phyloP scores from a whole-genome alignment of 1,284 basidiomycete genomes.

The Chondrostereum purpureum region DNA sequence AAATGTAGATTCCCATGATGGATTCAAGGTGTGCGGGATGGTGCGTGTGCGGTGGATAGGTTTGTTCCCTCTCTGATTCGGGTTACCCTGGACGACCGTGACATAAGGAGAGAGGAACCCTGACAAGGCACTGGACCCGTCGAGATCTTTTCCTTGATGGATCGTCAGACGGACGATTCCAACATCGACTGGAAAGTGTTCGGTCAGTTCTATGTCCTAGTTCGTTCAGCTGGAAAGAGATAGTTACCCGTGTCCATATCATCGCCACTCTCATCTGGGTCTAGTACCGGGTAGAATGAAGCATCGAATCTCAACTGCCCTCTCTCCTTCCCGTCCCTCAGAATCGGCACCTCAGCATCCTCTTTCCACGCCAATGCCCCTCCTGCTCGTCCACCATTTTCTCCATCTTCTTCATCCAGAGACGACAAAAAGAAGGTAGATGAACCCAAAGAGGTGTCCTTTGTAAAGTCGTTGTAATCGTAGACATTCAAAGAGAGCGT shows the following conservation, averaged over 20 bases:
- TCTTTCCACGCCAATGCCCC: too few relatives aligned
- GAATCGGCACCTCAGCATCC: too few relatives aligned
- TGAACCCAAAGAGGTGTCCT: constrained; percentile 75
- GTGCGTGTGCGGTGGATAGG: constrained; percentile 57
- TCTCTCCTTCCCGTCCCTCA: constrained; percentile 85
- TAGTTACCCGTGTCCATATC: constrained; percentile 72
- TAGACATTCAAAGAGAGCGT: constrained; percentile 70
- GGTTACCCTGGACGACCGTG: constrained; percentile 63
- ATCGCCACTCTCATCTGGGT: constrained; percentile 69
- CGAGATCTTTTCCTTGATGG: constrained; percentile 95
- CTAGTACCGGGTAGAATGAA: constrained; percentile 84
- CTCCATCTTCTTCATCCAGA: constrained; percentile 78
- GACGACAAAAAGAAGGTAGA: constrained; percentile 74
- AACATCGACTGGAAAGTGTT: constrained; percentile 46
- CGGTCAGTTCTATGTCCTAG: too few relatives aligned
- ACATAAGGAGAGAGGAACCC: constrained; percentile 77
- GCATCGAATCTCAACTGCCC: constrained; percentile 82
- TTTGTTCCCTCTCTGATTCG: constrained; percentile 25
- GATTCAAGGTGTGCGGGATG: constrained; percentile 78
- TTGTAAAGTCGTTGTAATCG: constrained; percentile 90
- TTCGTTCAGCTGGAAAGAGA: background rate
- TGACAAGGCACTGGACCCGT: constrained; percentile 59
- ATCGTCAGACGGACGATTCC: constrained; percentile 90
- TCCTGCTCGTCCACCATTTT: constrained; percentile 65
- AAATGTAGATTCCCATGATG: constrained; percentile 86